These are phyloP conservation scores for Kwoniella heveanensis DNA, from an alignment of 768 basidiomycete species.

Conservation along the genomic window DNA sequence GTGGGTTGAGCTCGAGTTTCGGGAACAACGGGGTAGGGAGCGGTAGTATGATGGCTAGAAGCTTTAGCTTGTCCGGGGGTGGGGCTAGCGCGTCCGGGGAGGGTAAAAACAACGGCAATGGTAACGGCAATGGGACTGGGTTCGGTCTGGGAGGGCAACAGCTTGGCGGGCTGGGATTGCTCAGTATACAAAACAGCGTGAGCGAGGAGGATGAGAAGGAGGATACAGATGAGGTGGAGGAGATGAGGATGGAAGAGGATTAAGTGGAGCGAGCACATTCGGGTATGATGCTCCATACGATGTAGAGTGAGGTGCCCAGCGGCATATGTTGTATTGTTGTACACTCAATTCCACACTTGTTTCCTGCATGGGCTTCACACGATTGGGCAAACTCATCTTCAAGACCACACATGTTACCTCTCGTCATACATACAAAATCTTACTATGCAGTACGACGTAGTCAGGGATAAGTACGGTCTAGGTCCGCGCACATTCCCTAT, in stretches of 20 bases:
- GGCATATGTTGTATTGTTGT: too few species aligned
- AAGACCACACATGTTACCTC: too few species aligned
- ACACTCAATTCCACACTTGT: too few species aligned
- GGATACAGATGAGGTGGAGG: slow-evolving; percentile 30
- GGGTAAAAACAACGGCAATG: not conserved
- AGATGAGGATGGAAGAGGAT: slow-evolving; percentile 47
- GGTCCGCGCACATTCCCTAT: too few species aligned
- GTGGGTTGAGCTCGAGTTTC: slow-evolving; percentile 30
- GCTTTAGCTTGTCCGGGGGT: slow-evolving; percentile 1
- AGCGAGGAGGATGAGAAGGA: slow-evolving; percentile 24
- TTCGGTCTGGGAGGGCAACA: slow-evolving; percentile 13
- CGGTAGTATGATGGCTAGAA: not conserved
- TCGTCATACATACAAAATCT: too few species aligned
- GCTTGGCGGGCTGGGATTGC: slow-evolving; percentile 44
- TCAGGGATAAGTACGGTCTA: too few species aligned
- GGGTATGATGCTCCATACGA: too few species aligned
- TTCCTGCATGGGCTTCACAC: too few species aligned
- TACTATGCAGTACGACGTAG: too few species aligned
- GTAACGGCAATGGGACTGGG: slow-evolving; percentile 17
- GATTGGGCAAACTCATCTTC: too few species aligned
- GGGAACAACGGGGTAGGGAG: slow-evolving; percentile 12
- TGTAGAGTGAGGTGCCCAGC: too few species aligned
- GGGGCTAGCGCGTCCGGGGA: not conserved
- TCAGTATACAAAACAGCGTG: slow-evolving; percentile 33
- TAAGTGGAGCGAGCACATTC: slow-evolving; percentile 7